Base-by-base conservation (phyloP, 345 rosid genomes). In the Geranium brycei region DNA sequence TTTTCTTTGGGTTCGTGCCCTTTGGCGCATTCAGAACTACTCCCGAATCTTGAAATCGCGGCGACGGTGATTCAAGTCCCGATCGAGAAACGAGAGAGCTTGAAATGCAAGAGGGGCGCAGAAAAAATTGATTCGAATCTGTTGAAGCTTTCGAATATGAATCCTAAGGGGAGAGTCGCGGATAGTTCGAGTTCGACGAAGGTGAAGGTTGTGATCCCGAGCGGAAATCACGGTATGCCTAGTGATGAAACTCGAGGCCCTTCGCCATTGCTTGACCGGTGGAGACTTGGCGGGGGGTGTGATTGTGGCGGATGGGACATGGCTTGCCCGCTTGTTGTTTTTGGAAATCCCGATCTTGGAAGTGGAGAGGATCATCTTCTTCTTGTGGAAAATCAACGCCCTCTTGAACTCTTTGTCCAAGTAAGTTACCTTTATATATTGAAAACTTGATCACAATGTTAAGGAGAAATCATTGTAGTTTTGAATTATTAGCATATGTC, bases 301-400 rank as follows among this genome's bases (percentile, higher is more conserved):
- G 99, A 95, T 47, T 95, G 97, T 70, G 95, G 99, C 40, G 97
- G 97, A 71, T 95, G 99, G 99, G 99, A 95, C 80, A 91, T 91
- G 96, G 92, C 80, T 1, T 95, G 99, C 64, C 85, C 95, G 16
- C 92, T 95, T 35, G 73, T 80, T 15, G 86, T 91, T 62, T 64
- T 95, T 5, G 87, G 83, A 75, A 79, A 80, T 68, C 76, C 95
- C 32, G 59, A 66, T 64, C 73, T 72, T 64, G 77, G 66, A 38
- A 73, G 74, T 76, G 73, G 69, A 10, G 82, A 81, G 66, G 83
- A 82, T 75, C 80, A 64, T 71, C 80, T 73, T 62, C 80, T 78
- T 62, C 80, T 79, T 55, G 63, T 73, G 67, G 76, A 80, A 61
- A 75, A 69, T 61, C 82, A 75, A 57, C 78, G 62, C 51, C 81